A percentile compares a stretch with the other conserved stretches of the same genome.
phyloP scores from a whole-genome alignment of 352 stramenopile genomes.

The Pythium volutum region DNA sequence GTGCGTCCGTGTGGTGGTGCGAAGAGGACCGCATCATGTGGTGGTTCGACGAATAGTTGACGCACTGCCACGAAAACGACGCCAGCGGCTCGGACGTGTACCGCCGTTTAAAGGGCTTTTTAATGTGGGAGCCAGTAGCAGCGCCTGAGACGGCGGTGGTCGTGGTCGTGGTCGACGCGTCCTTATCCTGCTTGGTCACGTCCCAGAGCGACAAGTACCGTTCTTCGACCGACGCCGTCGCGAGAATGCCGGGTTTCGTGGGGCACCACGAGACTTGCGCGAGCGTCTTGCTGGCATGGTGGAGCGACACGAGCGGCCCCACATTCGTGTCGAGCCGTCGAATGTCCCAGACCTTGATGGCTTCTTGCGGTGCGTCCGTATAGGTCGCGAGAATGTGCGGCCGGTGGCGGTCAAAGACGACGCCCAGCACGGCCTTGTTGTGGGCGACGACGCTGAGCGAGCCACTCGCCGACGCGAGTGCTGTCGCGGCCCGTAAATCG shows the following conservation, averaged over 20 bases:
- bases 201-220: constrained; percentile 87
- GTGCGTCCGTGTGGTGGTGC: constrained; percentile 9
- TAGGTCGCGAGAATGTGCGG: constrained; percentile 83
- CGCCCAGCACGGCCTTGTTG: constrained; percentile 79
- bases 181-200: constrained; percentile 54
- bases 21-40: not conserved
- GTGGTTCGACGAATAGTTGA: constrained; percentile 18
- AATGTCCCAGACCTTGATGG: constrained; percentile 87
- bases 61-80: constrained; percentile 82
- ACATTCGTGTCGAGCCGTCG: constrained; percentile 67
- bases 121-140: constrained; percentile 27
- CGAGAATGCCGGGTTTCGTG: constrained; percentile 75
- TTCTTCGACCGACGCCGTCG: constrained; percentile 72
- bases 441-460: constrained; percentile 81
- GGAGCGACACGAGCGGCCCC: constrained; percentile 64
- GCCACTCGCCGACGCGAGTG: constrained; percentile 19
- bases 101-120: constrained; percentile 71
- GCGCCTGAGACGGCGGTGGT: not conserved
- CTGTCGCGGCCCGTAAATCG: constrained; percentile 62
- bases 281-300: constrained; percentile 70
- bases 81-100: constrained; percentile 75
- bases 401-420: constrained; percentile 79
- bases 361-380: constrained; percentile 75
- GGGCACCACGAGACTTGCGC: constrained; percentile 82
- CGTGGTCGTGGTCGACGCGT: not conserved